phyloP scores from a whole-genome alignment of 257 asterid species.

The Cynanchum wilfordii region DNA sequence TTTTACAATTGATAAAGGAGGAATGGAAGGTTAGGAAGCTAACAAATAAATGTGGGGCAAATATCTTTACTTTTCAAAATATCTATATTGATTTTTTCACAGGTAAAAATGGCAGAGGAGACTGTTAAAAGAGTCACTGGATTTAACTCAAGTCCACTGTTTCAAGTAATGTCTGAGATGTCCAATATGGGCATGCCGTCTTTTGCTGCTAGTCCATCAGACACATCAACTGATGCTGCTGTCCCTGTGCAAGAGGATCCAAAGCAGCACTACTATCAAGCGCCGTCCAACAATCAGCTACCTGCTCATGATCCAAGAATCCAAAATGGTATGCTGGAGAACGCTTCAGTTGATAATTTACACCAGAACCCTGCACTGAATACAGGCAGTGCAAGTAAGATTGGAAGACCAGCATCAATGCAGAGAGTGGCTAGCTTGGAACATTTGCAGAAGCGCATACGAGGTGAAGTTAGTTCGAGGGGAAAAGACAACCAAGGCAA shows the following conservation, averaged over 20 bases:
- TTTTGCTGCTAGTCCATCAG: slow-evolving; percentile 54
- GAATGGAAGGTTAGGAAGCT: background rate
- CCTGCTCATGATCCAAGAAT: slow-evolving; percentile 33
- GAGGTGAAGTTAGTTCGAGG: slow-evolving; percentile 37
- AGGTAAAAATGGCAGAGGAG: slow-evolving; percentile 97
- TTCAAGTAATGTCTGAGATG: slow-evolving; percentile 80
- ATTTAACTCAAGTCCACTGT: slow-evolving; percentile 44
- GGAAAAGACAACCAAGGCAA: slow-evolving; percentile 28
- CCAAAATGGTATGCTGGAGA: slow-evolving; percentile 38
- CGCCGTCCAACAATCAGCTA: slow-evolving; percentile 34
- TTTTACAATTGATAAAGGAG: background rate
- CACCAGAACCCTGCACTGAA: slow-evolving; percentile 30
- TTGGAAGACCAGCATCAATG: slow-evolving; percentile 60
- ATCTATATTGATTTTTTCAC: slow-evolving; percentile 7
- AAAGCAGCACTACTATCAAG: slow-evolving; percentile 46
- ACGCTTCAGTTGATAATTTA: slow-evolving; percentile 32
- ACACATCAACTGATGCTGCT: slow-evolving; percentile 60
- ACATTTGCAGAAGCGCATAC: slow-evolving; percentile 85
- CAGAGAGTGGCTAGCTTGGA: slow-evolving; percentile 95
- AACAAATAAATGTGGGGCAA: background rate
- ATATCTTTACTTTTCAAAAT: background rate
- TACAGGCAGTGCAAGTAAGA: slow-evolving; percentile 19
- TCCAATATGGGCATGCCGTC: slow-evolving; percentile 57
- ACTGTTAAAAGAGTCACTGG: slow-evolving; percentile 87
- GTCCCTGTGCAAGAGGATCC: slow-evolving; percentile 60